These are phyloP conservation scores for Neurospora intermedia DNA, from an alignment of 495 filamentous ascomycete species.

Conservation along the genomic window DNA sequence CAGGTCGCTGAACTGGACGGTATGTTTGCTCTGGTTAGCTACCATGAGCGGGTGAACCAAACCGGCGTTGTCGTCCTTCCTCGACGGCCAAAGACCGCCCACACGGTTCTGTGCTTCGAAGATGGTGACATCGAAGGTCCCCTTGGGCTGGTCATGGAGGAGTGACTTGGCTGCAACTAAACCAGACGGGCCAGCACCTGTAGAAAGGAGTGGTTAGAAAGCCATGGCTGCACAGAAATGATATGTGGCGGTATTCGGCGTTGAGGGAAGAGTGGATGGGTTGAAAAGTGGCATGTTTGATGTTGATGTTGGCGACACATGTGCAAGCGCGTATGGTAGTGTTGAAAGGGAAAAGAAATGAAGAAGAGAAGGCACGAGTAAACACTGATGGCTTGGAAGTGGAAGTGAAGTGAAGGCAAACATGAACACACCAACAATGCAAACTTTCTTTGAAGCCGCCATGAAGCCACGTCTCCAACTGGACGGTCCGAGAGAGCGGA, in stretches of 20 bases:
- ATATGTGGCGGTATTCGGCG: not conserved
- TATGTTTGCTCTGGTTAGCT: slow-evolving; percentile 71
- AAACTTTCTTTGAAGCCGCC: slow-evolving; percentile 43
- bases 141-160: slow-evolving; percentile 45
- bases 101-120: slow-evolving; percentile 56
- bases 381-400: not conserved
- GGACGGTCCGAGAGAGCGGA: not conserved
- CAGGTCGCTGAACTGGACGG: slow-evolving; percentile 69
- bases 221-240: not conserved
- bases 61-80: slow-evolving; percentile 29
- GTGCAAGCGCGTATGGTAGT: not conserved
- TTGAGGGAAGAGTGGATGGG: not conserved
- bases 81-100: slow-evolving; percentile 67
- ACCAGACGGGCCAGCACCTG: slow-evolving; percentile 73
- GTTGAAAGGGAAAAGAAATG: not conserved
- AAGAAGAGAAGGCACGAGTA: not conserved
- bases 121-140: slow-evolving; percentile 54
- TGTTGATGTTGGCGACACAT: not conserved
- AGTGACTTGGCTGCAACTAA: slow-evolving; percentile 75
- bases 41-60: slow-evolving; percentile 57
- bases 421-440: slow-evolving; percentile 48
- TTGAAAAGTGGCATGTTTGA: not conserved
- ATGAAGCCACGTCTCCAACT: not conserved
- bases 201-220: not conserved
- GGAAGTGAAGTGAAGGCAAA: not conserved